Evolutionary conservation across 148 eudicot genomes (phyloP), one percentile per base, ranked within the genome.

Genomic region (Amaranthus cruentus): DNA sequence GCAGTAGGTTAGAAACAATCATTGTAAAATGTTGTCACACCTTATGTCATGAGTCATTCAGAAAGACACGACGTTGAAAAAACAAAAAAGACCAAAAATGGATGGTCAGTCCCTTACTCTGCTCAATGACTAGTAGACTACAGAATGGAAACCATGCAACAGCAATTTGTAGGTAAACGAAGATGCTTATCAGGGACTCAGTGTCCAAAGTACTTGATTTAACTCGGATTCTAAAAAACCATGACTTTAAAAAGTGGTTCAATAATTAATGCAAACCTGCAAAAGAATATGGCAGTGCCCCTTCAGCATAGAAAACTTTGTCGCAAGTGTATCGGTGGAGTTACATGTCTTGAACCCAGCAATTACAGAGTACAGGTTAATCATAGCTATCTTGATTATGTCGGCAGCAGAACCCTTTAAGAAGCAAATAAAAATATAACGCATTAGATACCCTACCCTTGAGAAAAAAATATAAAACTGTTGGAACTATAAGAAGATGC

Each of bases 371-470:
- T 90, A 81, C 62, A 95, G 77, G 70, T 84, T 87, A 61, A 90
- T 78, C 99, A 95, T 95, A 69, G 99, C 99, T 70, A 90, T 87
- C 87, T 95, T 95, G 49, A 95, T 95, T 77, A 92, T 81, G 83
- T 95, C 99, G 51, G 99, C 99, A 73, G 99, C 97, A 71, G 99
- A 95, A 52, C 99, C 99, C 99, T 95, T 49, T 6, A 82, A 71
- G 75, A 56, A 70, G 77, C 58, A 73, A 56, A 62, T 28, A 51
- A 9, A 52, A 13, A 53, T 55, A 55, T 56, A 48, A 50, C 18
- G 14, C 1, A 18, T 47, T 21, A 55, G 75, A 6, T 18, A 43
- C 46, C 18, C 12, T 53, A 44, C 46, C 57, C 70, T 72, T 4
- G 28, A 43, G 47, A 58, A 48, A 52, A 3, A 14, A 75, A 38